Evolutionary conservation across 2,329 filamentous ascomycete species (phyloP), one percentile per base, ranked within the genome.

Genomic region (Neoscytalidium dimidiatum): DNA sequence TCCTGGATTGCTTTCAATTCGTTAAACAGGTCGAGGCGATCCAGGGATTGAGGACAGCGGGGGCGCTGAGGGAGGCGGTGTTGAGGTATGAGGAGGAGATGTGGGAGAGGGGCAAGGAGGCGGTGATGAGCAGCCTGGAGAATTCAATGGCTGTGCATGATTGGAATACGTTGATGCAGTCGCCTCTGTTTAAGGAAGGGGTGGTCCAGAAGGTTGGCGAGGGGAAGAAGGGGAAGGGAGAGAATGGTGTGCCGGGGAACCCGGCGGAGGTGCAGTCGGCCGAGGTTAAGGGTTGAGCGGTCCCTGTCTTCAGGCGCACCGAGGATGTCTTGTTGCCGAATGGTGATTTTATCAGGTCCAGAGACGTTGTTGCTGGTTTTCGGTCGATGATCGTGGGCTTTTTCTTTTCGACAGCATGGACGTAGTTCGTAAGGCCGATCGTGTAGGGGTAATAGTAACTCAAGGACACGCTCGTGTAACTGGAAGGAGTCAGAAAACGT

Each of bases 1-100:
- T 83, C 9, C 76, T 76, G 1, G 82, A 84, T 66, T 79, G 77
- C 4, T 75, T 72, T 1, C 77, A 79, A 64, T 66, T 83, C 1
- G 67, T 79, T 19, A 49, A 73, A 11, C 67, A 68, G 41, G 68
- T 75, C 7, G 41, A 67, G n/a, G 64, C 53, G 11, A 41, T 52
- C 53, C 33, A 29, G 6, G 38, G 29, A n/a, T n/a, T n/a, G 53
- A 23, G 44, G 2, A n/a, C 44, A 3, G 11, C 44, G 9, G 23
- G 28, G 4, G 43, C 64, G 5, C 35, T 65, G 17, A 70, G 4
- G 69, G 73, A 2, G 67, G 63, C 13, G 62, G 71, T 28, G 7
- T n/a, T 21, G 38, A 14, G 57, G 28, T 57, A 60, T 69, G 74
- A 84, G 67, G 70, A 71, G 2, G 80, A 83, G 68, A 81, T 83